Conservation (phyloP, 305 asterid species). For the Caryopteris hybrid region DNA sequence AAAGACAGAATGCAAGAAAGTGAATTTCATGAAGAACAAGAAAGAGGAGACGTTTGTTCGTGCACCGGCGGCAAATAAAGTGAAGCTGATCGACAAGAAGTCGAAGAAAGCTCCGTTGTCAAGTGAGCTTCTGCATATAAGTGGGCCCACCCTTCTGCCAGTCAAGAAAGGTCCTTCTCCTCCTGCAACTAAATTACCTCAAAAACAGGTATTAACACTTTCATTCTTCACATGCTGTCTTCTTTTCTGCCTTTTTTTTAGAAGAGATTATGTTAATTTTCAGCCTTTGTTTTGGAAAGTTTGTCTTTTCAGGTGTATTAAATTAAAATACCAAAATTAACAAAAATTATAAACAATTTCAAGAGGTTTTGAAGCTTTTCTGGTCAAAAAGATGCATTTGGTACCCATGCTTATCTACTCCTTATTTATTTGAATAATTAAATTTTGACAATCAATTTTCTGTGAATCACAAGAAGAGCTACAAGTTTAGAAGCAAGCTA, state of each 20-base stretch:
- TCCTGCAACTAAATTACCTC: constrained; percentile 47
- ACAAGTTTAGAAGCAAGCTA: neutral
- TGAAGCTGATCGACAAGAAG: constrained; percentile 1
- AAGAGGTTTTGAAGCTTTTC: neutral
- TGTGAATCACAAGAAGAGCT: neutral
- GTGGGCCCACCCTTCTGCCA: constrained; percentile 51
- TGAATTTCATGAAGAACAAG: constrained; percentile 34
- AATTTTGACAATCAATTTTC: neutral
- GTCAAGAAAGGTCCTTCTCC: constrained; percentile 59
- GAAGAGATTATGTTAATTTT: neutral
- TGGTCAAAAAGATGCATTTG: constrained; percentile 18
- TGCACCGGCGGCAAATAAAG: constrained; percentile 24
- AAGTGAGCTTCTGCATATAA: constrained; percentile 35
- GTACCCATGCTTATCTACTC: neutral
- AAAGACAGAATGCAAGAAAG: no score
- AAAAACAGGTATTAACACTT: constrained; percentile 54
- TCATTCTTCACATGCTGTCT: neutral
- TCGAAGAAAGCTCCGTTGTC: constrained; percentile 48
- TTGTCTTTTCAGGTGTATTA: neutral
- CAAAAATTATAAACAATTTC: no score
- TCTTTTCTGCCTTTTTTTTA: neutral
- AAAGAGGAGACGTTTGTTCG: constrained; percentile 52
- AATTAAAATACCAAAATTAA: no score
- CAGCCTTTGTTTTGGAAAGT: neutral
- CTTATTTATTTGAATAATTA: constrained; percentile 2